Percentiles rank a stretch among this genome's conserved stretches.
Conservation (phyloP, 2,329 filamentous ascomycete genomes). For the Stylonectria norvegica region DNA sequence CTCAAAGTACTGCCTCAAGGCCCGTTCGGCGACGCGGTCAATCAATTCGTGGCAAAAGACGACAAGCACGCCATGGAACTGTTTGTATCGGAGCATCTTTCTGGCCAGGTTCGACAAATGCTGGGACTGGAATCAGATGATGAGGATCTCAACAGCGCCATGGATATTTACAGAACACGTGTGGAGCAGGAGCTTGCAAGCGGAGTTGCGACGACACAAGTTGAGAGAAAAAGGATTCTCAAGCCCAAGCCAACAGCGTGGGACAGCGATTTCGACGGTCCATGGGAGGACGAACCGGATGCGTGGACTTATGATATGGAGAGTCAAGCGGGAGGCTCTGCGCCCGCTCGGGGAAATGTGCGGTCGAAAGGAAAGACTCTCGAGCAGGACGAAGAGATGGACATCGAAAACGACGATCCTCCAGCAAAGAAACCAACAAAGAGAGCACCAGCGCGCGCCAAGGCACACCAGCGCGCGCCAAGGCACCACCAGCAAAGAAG, state of each 20-base stretch:
- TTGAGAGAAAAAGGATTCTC: constrained; percentile 43
- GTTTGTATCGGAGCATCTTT: constrained; percentile 70
- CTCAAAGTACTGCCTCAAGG: constrained; percentile 91
- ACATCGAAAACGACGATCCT: constrained; percentile 49
- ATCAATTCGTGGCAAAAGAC: constrained; percentile 90
- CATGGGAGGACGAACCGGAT: constrained; percentile 76
- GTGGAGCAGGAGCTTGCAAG: constrained; percentile 69
- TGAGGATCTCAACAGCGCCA: constrained; percentile 64
- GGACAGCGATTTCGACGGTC: constrained; percentile 86
- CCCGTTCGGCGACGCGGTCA: constrained; percentile 87
- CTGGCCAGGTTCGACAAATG: constrained; percentile 67
- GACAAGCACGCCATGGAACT: constrained; percentile 89
- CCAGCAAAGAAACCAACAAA: constrained; percentile 34
- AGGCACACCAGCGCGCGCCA: constrained; percentile 29
- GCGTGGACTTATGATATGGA: constrained; percentile 46
- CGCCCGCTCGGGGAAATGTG: constrained; percentile 9
- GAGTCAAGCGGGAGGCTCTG: constrained; percentile 16
- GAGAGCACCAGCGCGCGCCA: constrained; percentile 25
- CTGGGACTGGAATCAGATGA: constrained; percentile 63
- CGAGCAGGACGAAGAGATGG: constrained; percentile 23
- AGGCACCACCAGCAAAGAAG: constrained; percentile 38
- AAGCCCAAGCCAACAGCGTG: constrained; percentile 77
- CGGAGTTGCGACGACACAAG: constrained; percentile 47
- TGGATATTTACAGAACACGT: constrained; percentile 67
- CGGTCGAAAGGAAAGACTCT: constrained; percentile 20